A percentile compares a stretch with the other conserved stretches of the same genome.
Evolutionary conservation across 1,284 basidiomycete genomes (phyloP).

Genomic region (Chalciporus sp.): DNA sequence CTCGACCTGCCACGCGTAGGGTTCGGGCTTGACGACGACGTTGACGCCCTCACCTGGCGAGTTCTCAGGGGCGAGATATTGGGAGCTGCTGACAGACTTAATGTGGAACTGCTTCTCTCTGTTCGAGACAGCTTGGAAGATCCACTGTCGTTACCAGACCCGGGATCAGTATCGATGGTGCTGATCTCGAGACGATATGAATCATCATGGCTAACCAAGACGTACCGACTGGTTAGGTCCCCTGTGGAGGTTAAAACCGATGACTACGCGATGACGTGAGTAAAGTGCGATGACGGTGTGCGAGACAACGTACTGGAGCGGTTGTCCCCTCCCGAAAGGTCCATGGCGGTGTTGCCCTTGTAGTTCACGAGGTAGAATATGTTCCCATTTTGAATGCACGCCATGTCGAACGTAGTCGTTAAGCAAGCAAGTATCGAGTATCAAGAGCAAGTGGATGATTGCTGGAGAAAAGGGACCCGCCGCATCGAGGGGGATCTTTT

Average conservation of each 20-base stretch:
- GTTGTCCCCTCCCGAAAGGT: slow-evolving; percentile 56
- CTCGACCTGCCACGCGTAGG: slow-evolving; percentile 46
- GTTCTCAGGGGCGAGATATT: slow-evolving; percentile 44
- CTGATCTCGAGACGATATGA: not conserved
- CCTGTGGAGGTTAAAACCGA: slow-evolving; percentile 47
- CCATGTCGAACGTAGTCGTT: slow-evolving; percentile 17
- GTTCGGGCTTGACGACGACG: slow-evolving; percentile 37
- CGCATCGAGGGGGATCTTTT: not conserved
- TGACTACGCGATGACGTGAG: slow-evolving; percentile 38
- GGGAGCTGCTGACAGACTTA: slow-evolving; percentile 39
- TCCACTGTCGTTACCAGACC: slow-evolving; percentile 44
- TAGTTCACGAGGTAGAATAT: slow-evolving; percentile 53
- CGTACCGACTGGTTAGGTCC: slow-evolving; percentile 53
- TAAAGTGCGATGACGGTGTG: not conserved
- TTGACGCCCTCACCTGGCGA: slow-evolving; percentile 23
- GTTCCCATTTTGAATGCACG: slow-evolving; percentile 17
- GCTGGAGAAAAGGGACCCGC: not conserved
- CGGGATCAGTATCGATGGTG: not conserved
- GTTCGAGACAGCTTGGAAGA: slow-evolving; percentile 39
- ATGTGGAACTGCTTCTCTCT: slow-evolving; percentile 38
- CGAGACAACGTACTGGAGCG: slow-evolving; percentile 38
- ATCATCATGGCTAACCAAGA: not conserved
- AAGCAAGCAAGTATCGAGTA: not conserved
- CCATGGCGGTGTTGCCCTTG: slow-evolving; percentile 51
- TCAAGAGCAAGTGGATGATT: too few species aligned